Base-by-base conservation (phyloP, 306 rosid species). In the Vicia sativa region DNA sequence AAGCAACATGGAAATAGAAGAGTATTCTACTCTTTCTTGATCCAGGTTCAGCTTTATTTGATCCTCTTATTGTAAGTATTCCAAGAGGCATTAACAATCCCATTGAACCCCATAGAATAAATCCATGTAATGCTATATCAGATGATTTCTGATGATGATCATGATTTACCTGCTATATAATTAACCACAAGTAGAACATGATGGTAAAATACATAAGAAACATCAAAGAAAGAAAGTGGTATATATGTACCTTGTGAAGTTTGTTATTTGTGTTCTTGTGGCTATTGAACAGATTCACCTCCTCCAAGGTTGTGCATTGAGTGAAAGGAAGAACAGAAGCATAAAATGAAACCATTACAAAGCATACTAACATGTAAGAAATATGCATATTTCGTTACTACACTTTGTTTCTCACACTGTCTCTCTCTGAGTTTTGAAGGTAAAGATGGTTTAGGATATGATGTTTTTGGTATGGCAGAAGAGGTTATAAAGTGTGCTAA, bases 51-150 rank as follows among this genome's bases (percentile, higher is more conserved):
- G 80, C 73, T 70, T 75, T 78, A 28, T 44, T 80, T 9, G 86
- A 88, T 37, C 84, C 79, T 88, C 97, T 86, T 10, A 87, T 80
- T 14, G 74, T 49, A 42, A 93, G 90, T 77, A 93, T 88, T 12
- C 96, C 98, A 67, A 76, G 48, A 68, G 98, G 98, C 91, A 93
- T 73, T 15, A 93, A 71, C 42, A 93, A 74, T 29, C 98, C 97
- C 50, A 88, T 70, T 59, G 98, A 93, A 75, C 79, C 79, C 98
- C 98, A 93, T n/a, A 85, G 72, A 44, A 93, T 91, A 39, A 90
- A 23, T 63, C 96, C 98, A 83, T 90, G 98, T 64, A 90, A 8
- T 77, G 81, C 67, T 37, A 93, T 85, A 67, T 88, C 95, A 23
- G 77, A 75, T 73, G 72, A 71, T 76, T 80, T 83, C 68, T 70